These are phyloP conservation scores for Venturia asperata DNA, from an alignment of 2,329 filamentous ascomycete species.

Conservation along the genomic window DNA sequence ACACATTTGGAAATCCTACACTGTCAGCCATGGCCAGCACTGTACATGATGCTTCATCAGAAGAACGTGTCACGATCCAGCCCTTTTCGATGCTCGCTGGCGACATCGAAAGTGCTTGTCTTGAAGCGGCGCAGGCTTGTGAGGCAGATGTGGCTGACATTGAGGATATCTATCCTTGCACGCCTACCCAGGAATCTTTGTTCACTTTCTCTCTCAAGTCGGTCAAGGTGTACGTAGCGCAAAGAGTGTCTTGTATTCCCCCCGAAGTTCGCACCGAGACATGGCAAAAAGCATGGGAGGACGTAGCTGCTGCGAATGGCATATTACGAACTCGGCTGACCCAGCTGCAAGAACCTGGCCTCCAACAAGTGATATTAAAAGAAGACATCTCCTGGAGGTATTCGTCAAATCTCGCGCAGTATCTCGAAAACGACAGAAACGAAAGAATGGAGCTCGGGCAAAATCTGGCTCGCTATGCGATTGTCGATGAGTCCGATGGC, in stretches of 20 bases:
- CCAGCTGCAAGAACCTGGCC: slow-evolving; percentile 31
- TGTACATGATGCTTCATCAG: slow-evolving; percentile 25
- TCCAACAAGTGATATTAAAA: slow-evolving; percentile 35
- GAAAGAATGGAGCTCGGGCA: slow-evolving; percentile 36
- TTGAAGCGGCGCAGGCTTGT: slow-evolving; percentile 34
- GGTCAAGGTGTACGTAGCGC: slow-evolving; percentile 34
- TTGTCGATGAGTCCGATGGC: slow-evolving; percentile 27
- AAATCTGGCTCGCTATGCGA: slow-evolving; percentile 33
- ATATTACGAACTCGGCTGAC: slow-evolving; percentile 37
- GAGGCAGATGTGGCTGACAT: slow-evolving; percentile 25
- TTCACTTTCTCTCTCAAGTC: slow-evolving; percentile 36
- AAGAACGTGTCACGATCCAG: slow-evolving; percentile 25
- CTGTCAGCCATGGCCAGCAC: slow-evolving; percentile 41
- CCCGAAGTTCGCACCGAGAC: slow-evolving; percentile 27
- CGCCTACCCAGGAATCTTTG: slow-evolving; percentile 36
- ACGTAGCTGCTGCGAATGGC: slow-evolving; percentile 27
- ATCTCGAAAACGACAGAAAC: slow-evolving; percentile 31
- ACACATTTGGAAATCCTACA: slow-evolving; percentile 46
- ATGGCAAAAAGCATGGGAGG: slow-evolving; percentile 34
- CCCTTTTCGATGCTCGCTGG: slow-evolving; percentile 30
- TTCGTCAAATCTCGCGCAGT: slow-evolving; percentile 27
- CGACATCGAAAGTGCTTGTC: slow-evolving; percentile 28
- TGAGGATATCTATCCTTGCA: slow-evolving; percentile 38
- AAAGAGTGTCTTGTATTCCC: slow-evolving; percentile 30
- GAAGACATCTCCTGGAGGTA: slow-evolving; percentile 28